Conservation (phyloP, 257 asterid genomes). For the Sherardia arvensis region DNA sequence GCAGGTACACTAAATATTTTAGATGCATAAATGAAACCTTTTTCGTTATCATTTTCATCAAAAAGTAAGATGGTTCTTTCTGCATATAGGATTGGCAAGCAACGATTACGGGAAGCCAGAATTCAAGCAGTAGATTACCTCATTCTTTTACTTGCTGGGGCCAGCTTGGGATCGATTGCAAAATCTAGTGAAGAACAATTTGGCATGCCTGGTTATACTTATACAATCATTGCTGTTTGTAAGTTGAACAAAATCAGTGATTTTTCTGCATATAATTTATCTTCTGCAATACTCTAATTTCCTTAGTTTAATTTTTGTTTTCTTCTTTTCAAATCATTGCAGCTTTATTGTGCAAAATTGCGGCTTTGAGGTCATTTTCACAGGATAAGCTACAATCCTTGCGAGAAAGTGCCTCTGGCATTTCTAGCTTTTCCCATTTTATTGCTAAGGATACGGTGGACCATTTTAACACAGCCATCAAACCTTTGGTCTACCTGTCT, state of each 20-base stretch:
- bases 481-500: conserved; percentile 86
- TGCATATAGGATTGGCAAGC: conserved; percentile 58
- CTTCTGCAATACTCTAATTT: neutral
- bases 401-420: conserved; percentile 94
- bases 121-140: conserved; percentile 72
- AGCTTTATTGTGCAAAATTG: conserved; percentile 89
- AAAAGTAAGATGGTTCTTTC: neutral
- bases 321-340: conserved; percentile 22
- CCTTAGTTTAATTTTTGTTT: neutral
- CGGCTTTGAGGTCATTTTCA: conserved; percentile 86
- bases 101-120: conserved; percentile 75
- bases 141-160: conserved; percentile 85
- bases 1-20: conserved; percentile 41
- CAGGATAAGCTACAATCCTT: conserved; percentile 79
- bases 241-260: conserved; percentile 19
- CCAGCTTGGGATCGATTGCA: conserved; percentile 72
- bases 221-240: conserved; percentile 92
- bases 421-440: conserved; percentile 88
- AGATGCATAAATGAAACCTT: neutral
- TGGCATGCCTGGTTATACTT: conserved; percentile 76
- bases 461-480: conserved; percentile 66
- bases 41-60: neutral
- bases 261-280: neutral
- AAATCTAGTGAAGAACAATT: conserved; percentile 68
- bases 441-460: conserved; percentile 83